phyloP scores from a whole-genome alignment of 805 yeast genomes.

The Spathaspora boniae region DNA sequence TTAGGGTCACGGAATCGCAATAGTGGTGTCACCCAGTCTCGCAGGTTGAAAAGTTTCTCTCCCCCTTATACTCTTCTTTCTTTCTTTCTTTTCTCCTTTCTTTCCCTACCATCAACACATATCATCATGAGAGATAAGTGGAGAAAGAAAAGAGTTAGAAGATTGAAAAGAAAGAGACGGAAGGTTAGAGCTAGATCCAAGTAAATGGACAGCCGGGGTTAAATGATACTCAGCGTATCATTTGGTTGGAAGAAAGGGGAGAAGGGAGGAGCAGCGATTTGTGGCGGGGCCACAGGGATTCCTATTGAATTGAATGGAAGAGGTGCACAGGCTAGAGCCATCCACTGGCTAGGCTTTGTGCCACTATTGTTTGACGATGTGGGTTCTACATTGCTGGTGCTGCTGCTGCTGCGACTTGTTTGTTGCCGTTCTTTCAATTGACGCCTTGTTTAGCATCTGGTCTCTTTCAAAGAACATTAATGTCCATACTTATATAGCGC shows the following conservation, averaged over 20 bases:
- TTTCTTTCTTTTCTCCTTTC: slow-evolving; percentile 15
- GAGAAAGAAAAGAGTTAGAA: slow-evolving; percentile 99
- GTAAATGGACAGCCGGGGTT: slow-evolving; percentile 55
- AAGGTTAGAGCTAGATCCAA: slow-evolving; percentile 99
- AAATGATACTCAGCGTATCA: neutral
- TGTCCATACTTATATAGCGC: slow-evolving; percentile 2
- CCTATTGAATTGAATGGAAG: slow-evolving; percentile 6
- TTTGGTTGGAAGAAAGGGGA: neutral
- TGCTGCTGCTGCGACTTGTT: slow-evolving; percentile 3
- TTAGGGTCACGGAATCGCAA: neutral
- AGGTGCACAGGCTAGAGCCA: neutral
- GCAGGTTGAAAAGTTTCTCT: slow-evolving; percentile 4
- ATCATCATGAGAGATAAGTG: slow-evolving; percentile 89
- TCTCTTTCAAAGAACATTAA: slow-evolving; percentile 4
- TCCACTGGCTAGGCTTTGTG: no score
- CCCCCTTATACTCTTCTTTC: slow-evolving; percentile 8
- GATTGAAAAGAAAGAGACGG: slow-evolving; percentile 99
- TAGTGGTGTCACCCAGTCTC: neutral
- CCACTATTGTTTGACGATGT: no score
- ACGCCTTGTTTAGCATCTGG: slow-evolving; percentile 6
- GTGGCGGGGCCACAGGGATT: no score
- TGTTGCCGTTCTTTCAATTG: neutral
- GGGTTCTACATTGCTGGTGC: neutral
- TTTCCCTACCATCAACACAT: slow-evolving; percentile 26
- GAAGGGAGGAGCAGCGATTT: no score